Conservation (phyloP, 1,139 yeast genomes). For the Yamadazyma siamensis region DNA sequence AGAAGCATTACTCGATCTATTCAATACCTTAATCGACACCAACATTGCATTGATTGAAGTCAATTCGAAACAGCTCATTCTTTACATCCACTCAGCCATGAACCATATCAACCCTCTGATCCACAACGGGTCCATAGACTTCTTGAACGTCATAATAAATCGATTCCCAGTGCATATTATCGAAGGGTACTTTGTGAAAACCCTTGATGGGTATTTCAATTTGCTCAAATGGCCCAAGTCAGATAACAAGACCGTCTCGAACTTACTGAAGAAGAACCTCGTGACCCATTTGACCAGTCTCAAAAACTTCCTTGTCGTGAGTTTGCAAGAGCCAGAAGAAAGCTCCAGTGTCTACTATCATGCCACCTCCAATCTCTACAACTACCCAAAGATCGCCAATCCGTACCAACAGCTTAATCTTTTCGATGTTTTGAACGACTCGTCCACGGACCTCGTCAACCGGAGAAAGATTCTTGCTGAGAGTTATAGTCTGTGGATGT, state of each 20-base stretch:
- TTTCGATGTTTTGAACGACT: slow-evolving; percentile 29
- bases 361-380: slow-evolving; percentile 47
- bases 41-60: slow-evolving; percentile 61
- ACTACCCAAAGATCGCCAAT: slow-evolving; percentile 53
- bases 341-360: slow-evolving; percentile 22
- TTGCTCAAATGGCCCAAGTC: slow-evolving; percentile 59
- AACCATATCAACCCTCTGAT: slow-evolving; percentile 80
- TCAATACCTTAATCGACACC: slow-evolving; percentile 46
- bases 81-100: slow-evolving; percentile 91
- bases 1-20: slow-evolving; percentile 49
- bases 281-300: slow-evolving; percentile 44
- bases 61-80: slow-evolving; percentile 62
- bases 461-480: slow-evolving; percentile 49
- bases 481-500: slow-evolving; percentile 6
- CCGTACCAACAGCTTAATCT: slow-evolving; percentile 52
- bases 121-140: slow-evolving; percentile 66
- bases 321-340: slow-evolving; percentile 20
- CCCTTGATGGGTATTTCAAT: slow-evolving; percentile 53
- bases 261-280: slow-evolving; percentile 29
- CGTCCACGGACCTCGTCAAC: slow-evolving; percentile 58
- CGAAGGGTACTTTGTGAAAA: slow-evolving; percentile 55
- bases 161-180: slow-evolving; percentile 48
- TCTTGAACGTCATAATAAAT: slow-evolving; percentile 52
- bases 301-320: slow-evolving; percentile 19
- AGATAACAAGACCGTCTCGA: slow-evolving; percentile 26